A percentile compares a stretch with the other conserved stretches of the same genome.
Conservation (phyloP, 306 rosid genomes). For the Gynostemma pentaphyllum region DNA sequence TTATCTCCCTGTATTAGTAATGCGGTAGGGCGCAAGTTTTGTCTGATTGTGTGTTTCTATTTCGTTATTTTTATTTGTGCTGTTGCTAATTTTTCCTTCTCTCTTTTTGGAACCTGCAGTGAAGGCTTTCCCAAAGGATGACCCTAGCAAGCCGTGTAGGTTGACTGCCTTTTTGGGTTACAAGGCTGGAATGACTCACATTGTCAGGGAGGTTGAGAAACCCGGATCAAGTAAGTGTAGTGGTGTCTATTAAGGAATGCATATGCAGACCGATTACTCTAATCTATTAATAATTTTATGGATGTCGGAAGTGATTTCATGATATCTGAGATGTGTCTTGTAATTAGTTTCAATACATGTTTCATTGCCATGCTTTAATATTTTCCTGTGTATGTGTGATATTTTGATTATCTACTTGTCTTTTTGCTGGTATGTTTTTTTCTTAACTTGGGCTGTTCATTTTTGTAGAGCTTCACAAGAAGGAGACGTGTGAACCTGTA, state of each 20-base stretch:
- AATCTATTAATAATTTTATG: not conserved
- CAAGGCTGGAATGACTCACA: slow-evolving; percentile 92
- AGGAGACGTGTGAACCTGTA: slow-evolving; percentile 82
- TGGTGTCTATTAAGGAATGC: not conserved
- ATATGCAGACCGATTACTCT: too few relatives aligned
- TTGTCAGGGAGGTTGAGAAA: slow-evolving; percentile 79
- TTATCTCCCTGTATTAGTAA: too few relatives aligned
- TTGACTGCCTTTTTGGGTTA: slow-evolving; percentile 69
- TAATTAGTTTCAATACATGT: too few relatives aligned
- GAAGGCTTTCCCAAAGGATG: slow-evolving; percentile 92
- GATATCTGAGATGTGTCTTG: too few relatives aligned
- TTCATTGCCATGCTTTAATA: too few relatives aligned
- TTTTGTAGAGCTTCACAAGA: slow-evolving; percentile 71
- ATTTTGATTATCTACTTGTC: too few relatives aligned
- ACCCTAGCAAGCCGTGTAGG: slow-evolving; percentile 46
- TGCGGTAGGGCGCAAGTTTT: too few relatives aligned
- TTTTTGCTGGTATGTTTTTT: not conserved
- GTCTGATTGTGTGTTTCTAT: too few relatives aligned
- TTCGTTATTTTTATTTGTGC: not conserved
- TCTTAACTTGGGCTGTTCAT: not conserved
- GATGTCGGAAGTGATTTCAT: too few relatives aligned
- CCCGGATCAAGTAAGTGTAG: slow-evolving; percentile 63
- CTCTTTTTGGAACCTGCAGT: slow-evolving; percentile 22
- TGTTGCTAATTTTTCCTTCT: not conserved
- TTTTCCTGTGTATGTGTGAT: not conserved